Conservation (phyloP, 2,329 filamentous ascomycete species). For the Epicoccum sorghinum region DNA sequence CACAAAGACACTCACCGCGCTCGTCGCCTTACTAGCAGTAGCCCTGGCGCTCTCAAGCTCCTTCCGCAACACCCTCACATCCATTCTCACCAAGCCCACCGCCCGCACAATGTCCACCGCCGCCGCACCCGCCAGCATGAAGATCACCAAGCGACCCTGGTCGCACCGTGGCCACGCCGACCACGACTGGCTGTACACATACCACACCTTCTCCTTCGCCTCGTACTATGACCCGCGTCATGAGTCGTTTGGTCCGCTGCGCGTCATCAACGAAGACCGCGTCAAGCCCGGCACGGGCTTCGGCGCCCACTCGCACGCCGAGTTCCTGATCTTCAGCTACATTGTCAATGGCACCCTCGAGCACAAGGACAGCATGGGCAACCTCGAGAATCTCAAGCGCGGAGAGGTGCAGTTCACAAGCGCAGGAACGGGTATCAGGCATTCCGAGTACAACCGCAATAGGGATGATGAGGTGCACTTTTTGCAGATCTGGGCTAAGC, state of each 20-base stretch:
- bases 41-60: slow-evolving; percentile 54
- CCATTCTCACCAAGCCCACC: slow-evolving; percentile 38
- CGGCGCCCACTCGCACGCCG: slow-evolving; percentile 81
- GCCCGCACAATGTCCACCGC: slow-evolving; percentile 51
- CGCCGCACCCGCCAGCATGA: slow-evolving; percentile 48
- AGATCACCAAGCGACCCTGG: slow-evolving; percentile 77
- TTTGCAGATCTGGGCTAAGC: slow-evolving; percentile 86
- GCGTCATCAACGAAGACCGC: slow-evolving; percentile 88
- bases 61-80: slow-evolving; percentile 46
- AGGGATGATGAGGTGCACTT: slow-evolving; percentile 75
- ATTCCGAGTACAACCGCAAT: slow-evolving; percentile 84
- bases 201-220: slow-evolving; percentile 86
- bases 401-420: slow-evolving; percentile 91
- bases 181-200: slow-evolving; percentile 87
- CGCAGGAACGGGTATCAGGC: slow-evolving; percentile 79
- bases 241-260: slow-evolving; percentile 74
- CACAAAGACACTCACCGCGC: slow-evolving; percentile 36
- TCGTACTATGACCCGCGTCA: slow-evolving; percentile 70
- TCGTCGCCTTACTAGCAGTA: slow-evolving; percentile 49
- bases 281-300: slow-evolving; percentile 77
- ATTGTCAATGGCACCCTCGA: slow-evolving; percentile 85
- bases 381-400: slow-evolving; percentile 70
- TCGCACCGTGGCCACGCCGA: slow-evolving; percentile 75
- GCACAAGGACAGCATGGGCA: slow-evolving; percentile 84
- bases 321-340: slow-evolving; percentile 91